These are phyloP conservation scores for Microsporum audouinii DNA, from an alignment of 2,329 filamentous ascomycete species.

Conservation along the genomic window DNA sequence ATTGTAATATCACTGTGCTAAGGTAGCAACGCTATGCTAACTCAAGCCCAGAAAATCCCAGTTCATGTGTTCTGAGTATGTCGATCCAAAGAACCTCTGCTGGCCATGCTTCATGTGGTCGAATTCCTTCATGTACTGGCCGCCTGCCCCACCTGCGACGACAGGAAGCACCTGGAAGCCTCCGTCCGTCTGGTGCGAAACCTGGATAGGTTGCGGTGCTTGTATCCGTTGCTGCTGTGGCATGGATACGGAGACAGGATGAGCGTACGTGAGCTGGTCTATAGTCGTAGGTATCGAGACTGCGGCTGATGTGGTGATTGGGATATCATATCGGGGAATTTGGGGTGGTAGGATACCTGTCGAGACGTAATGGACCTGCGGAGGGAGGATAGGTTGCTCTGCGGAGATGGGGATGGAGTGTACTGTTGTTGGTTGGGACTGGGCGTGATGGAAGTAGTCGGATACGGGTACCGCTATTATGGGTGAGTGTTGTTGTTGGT, in stretches of 20 bases:
- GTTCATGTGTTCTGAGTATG: constrained; percentile 8
- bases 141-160: background rate
- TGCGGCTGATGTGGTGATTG: background rate
- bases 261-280: constrained; percentile 8
- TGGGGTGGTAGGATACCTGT: constrained; percentile 10
- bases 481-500: constrained; percentile 3
- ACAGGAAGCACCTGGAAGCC: background rate
- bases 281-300: background rate
- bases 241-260: background rate
- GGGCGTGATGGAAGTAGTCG: constrained; percentile 10
- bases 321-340: constrained; percentile 10
- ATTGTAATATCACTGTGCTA: background rate
- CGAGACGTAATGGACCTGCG: constrained; percentile 12
- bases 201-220: background rate
- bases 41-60: constrained; percentile 12
- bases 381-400: constrained; percentile 6
- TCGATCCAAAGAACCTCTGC: constrained; percentile 11
- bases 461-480: constrained; percentile 3
- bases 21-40: background rate
- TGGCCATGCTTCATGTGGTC: constrained; percentile 10
- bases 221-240: background rate
- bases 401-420: constrained; percentile 10
- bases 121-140: constrained; percentile 6
- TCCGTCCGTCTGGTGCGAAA: background rate
- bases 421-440: constrained; percentile 8